Base-by-base conservation (phyloP, 768 basidiomycete genomes). In the Suillus weaverae region DNA sequence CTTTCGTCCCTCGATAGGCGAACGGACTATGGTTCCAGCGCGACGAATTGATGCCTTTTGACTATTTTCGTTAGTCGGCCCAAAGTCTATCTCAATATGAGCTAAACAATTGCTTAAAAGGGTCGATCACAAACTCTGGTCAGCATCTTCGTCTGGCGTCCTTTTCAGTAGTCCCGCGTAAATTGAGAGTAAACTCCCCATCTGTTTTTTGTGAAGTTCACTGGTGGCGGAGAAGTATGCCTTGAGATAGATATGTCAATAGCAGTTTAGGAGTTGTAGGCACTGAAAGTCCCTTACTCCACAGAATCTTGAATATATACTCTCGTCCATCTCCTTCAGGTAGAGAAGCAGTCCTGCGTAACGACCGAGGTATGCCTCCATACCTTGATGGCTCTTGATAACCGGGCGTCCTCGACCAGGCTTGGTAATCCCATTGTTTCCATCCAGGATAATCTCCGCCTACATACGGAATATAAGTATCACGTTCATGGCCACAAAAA, bases 271-370 rank as follows among this genome's bases (percentile, higher is more conserved):
- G 59, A 22, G 43, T 60, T 44, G 38, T 35, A 48, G 36, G 26
- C 16, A 14, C 10, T 30, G n/a, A 18, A 54, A 44, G 20, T 18
- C 11, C 83, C 91, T 63, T 71, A 97, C 97, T 44, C 90, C 94
- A 72, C 95, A 98, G 36, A 98, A 78, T 72, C 92, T 94, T 50
- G 89, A 90, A 74, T 98, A 99, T 30, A 91, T 77, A 62, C 77
- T 79, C 74, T 97, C 94, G 66, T 97, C 95, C 92, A 98, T 97
- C 80, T 99, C 97, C 74, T 94, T 96, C 63, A 98, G 78, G 73
- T 97, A 99, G 20, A 98, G 81, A 77, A 99, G 86, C 61, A 99
- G 76, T 1, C 96, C 96, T 36, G 90, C 86, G 76, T 98, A 99
- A 51, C 91, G 85, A 30, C 91, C 93, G 22, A 99, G 83, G 75